Conservation (phyloP, 768 basidiomycete genomes). For the Suillus luteus region DNA sequence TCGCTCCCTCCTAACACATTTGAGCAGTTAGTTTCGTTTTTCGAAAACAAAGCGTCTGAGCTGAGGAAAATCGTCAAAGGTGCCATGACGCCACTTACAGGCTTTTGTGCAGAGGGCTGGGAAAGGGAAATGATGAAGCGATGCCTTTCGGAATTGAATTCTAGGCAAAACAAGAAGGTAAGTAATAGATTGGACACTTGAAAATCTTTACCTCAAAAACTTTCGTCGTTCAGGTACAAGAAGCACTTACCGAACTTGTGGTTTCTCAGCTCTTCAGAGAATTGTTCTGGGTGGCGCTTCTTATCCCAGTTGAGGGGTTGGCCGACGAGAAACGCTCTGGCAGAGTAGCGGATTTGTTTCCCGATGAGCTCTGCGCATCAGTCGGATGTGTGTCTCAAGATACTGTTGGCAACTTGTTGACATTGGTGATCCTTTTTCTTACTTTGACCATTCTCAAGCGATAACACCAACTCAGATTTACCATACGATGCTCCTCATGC, state of each 20-base stretch:
- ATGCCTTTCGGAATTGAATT: neutral
- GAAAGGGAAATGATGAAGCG: neutral
- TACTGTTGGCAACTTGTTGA: neutral
- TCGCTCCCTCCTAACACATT: neutral
- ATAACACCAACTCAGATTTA: neutral
- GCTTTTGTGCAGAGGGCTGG: neutral
- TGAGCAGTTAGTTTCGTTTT: neutral
- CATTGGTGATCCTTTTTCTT: neutral
- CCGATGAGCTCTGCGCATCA: neutral
- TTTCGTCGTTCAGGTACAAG: neutral
- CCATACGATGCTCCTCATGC: neutral
- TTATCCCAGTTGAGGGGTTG: neutral
- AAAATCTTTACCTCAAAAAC: neutral
- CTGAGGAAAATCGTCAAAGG: neutral
- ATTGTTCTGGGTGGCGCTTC: neutral
- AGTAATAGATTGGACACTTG: neutral
- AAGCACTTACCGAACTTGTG: neutral
- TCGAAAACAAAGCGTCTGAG: neutral
- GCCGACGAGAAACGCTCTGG: neutral
- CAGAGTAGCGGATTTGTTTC: neutral
- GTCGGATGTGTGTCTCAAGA: neutral
- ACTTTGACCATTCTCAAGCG: neutral
- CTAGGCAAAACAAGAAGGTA: neutral
- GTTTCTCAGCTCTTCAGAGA: neutral
- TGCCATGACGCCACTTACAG: neutral